A percentile compares a stretch with the other conserved stretches of the same genome.
Conservation (phyloP, 306 rosid species). For the Coriaria nepalensis region DNA sequence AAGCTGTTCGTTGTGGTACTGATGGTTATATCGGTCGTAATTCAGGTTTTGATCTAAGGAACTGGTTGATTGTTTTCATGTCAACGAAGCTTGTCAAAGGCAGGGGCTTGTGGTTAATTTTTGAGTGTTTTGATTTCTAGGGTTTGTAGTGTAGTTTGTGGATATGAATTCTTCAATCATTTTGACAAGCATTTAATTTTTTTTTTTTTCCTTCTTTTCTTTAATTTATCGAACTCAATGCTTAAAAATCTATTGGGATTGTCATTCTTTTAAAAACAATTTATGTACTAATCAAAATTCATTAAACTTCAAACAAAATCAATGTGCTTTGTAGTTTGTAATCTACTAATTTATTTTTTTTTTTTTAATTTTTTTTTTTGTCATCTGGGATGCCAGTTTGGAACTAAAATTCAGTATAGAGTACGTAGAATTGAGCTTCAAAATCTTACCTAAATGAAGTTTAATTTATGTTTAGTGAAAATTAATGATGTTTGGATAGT, state of each 20-base stretch:
- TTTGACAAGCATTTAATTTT: conserved; percentile 34
- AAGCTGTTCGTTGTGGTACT: conserved; percentile 33
- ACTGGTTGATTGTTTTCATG: background rate
- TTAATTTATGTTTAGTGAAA: too few relatives aligned
- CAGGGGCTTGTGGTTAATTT: conserved; percentile 38
- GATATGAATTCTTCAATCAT: conserved; percentile 36
- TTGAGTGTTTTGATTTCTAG: conserved; percentile 32
- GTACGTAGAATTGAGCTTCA: too few relatives aligned
- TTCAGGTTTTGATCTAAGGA: conserved; percentile 25
- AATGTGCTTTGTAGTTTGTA: too few relatives aligned
- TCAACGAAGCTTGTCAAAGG: conserved; percentile 15
- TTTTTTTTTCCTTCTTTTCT: conserved; percentile 19
- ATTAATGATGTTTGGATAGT: background rate
- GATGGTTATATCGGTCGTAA: conserved; percentile 21
- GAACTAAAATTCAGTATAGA: too few relatives aligned
- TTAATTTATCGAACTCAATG: conserved; percentile 11
- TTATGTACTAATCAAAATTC: conserved; percentile 31
- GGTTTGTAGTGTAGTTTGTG: conserved; percentile 18
- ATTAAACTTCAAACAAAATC: conserved; percentile 18
- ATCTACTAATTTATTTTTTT: too few relatives aligned
- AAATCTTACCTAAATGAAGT: background rate
- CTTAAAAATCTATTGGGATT: conserved; percentile 11
- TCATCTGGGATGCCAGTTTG: too few relatives aligned
- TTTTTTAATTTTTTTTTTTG: too few relatives aligned
- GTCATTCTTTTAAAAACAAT: conserved; percentile 47